Base-by-base conservation (phyloP, 2,329 filamentous ascomycete genomes). In the Hypoxylon sp. region DNA sequence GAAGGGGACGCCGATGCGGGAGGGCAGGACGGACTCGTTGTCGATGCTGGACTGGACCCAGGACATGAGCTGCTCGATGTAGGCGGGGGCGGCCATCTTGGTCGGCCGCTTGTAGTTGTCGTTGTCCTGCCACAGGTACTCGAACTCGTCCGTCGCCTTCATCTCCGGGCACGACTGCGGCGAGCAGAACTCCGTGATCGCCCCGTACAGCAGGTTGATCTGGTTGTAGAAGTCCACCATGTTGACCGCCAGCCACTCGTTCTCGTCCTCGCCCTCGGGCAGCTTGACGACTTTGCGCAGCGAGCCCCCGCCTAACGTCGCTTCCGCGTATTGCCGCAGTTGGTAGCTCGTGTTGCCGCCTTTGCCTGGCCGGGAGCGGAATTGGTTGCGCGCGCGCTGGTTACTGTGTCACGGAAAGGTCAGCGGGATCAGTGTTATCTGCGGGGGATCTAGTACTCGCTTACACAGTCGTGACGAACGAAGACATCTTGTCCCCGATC, bases 211-310 rank as follows among this genome's bases (percentile, higher is more conserved):
- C 37, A 99, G 88, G 83, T 99, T 99, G 85, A 99, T 97, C 83
- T 99, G 96, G 85, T 99, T 99, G 89, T 99, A 99, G 83, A 99
- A 99, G 83, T 99, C 96, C 84, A 99, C 96, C 85, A 99, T 92
- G 83, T 99, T 99, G 75, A 99, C 96, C 30, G 96, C 96, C 69
- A 99, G 83, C 96, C 96, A 99, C 82, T 99, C 96, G 79, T 98
- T 97, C 83, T 97, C 88, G 79, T 99, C 96, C 79, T 99, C 96
- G 66, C 97, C 96, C 78, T 99, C 97, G 13, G 97, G 96, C 69
- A 99, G 85, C 85, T 95, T 97, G 73, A 99, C 96, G 30, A 97
- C 94, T 84, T 99, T 98, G 77, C 94, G 90, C 82, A 99, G 83
- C 82, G 95, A 98, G 54, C 96, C 96, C 75, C 94, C 97, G 37